Evolutionary conservation across 805 yeast species (phyloP).

Genomic region (Metschnikowia lochheadii): DNA sequence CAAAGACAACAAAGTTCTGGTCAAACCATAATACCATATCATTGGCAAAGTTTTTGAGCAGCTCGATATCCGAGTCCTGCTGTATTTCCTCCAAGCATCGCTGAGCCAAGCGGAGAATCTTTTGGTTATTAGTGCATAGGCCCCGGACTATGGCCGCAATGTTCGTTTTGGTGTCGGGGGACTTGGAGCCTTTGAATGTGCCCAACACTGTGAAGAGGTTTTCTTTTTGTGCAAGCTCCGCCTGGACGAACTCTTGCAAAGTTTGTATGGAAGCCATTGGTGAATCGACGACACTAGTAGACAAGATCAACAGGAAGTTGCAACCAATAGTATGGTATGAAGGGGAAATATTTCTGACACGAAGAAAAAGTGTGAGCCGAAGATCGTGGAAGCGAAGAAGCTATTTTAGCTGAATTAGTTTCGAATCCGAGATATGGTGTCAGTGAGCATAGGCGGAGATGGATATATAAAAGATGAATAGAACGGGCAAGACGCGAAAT

Average conservation of each 20-base stretch:
- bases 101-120: conserved; percentile 22
- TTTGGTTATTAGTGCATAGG: conserved; percentile 35
- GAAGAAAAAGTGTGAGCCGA: no score
- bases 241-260: conserved; percentile 13
- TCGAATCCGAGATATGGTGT: neutral
- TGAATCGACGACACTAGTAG: no score
- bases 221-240: conserved; percentile 31
- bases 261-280: neutral
- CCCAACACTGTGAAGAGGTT: conserved; percentile 35
- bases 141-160: conserved; percentile 36
- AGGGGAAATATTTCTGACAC: no score
- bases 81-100: conserved; percentile 13
- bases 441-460: neutral
- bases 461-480: conserved; percentile 2
- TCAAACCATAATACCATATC: conserved; percentile 40
- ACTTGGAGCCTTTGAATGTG: conserved; percentile 27
- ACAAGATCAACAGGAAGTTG: no score
- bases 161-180: conserved; percentile 18
- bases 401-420: neutral
- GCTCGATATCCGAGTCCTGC: conserved; percentile 16
- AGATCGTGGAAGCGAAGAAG: neutral
- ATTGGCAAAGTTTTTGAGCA: conserved; percentile 34
- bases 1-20: conserved; percentile 29
- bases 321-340: no score
- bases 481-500: conserved; percentile 1